Base-by-base conservation (phyloP, 495 filamentous ascomycete genomes). In the Daldinia vernicosa region DNA sequence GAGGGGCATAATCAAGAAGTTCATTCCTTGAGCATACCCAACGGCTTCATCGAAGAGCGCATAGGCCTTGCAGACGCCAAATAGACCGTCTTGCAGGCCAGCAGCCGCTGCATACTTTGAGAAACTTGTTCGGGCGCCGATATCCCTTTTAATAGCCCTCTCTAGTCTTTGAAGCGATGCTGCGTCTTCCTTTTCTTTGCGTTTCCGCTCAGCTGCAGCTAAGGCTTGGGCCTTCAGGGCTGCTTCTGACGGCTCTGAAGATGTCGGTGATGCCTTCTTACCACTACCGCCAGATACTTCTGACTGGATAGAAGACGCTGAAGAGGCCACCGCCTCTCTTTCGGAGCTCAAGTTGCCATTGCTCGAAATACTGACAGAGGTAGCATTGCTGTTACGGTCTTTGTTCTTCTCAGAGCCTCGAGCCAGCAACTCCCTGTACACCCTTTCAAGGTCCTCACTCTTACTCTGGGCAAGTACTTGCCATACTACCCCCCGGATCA, bases 11-110 rank as follows among this genome's bases (percentile, higher is more conserved):
- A 91, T 91, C 58, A 99, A 89, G 75, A 99, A 99, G 69, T 98
- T 99, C 92, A 99, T 98, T 66, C 95, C 95, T 77, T 99, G 95
- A 6, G 95, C 95, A 81, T 99, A 99, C 15, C 95, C 94, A 8
- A 99, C 95, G 8, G 84, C 89, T 63, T 97, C 93, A 78, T 99
- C 95, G 72, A 94, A 97, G 43, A 99, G 83, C 1, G 95, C 95
- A 79, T 99, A 99, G 14, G 96, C 95, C 81, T 99, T 99, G 79
- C 95, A 98, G 24, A 98, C 85, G 7, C 93, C 93, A 77, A 97
- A 98, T 27, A 99, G 85, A 30, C 93, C 92, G 75, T 99, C 96
- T 77, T 99, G 95, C 60, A 95, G 90, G 43, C 93, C 93, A 63
- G 93, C 90, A 27, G 91, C 90, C 37, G 92, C 89, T 62, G 94